These are phyloP conservation scores for Cutaneotrichosporon mucoides DNA, from an alignment of 1,284 basidiomycete genomes.

Conservation along the genomic window DNA sequence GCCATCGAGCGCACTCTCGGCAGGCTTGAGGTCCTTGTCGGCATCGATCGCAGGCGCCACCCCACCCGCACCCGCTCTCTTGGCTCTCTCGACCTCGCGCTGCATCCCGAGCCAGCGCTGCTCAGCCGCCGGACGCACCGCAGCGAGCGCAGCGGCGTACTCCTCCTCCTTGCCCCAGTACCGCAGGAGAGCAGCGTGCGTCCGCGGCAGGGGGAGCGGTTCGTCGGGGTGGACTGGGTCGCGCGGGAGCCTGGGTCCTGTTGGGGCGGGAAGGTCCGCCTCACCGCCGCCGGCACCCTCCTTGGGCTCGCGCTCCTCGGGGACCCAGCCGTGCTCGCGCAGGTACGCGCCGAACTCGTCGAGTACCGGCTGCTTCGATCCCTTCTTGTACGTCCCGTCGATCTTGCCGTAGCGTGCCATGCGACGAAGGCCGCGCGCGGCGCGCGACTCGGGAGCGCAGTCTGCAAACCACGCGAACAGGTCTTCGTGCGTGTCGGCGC, in stretches of 20 bases:
- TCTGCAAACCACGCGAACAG: slow-evolving; percentile 6
- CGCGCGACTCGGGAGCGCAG: not conserved
- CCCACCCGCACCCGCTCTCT: no score
- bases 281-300: no score
- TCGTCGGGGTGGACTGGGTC: slow-evolving; percentile 15
- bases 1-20: no score
- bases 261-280: not conserved
- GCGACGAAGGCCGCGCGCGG: not conserved
- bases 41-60: no score
- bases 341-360: slow-evolving; percentile 6
- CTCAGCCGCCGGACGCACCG: not conserved
- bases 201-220: slow-evolving; percentile 14
- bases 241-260: not conserved
- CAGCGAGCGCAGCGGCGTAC: slow-evolving; percentile 9
- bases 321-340: slow-evolving; percentile 1
- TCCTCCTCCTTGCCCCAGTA: slow-evolving; percentile 24
- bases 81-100: not conserved
- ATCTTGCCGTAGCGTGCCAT: not conserved
- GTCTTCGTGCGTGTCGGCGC: not conserved
- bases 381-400: not conserved
- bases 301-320: not conserved
- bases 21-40: no score
- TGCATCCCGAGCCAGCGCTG: not conserved
- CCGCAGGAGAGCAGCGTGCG: slow-evolving; percentile 15
- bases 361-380: not conserved